Evolutionary conservation across 1,139 yeast species (phyloP).

Genomic region (Kodamaea suecica): DNA sequence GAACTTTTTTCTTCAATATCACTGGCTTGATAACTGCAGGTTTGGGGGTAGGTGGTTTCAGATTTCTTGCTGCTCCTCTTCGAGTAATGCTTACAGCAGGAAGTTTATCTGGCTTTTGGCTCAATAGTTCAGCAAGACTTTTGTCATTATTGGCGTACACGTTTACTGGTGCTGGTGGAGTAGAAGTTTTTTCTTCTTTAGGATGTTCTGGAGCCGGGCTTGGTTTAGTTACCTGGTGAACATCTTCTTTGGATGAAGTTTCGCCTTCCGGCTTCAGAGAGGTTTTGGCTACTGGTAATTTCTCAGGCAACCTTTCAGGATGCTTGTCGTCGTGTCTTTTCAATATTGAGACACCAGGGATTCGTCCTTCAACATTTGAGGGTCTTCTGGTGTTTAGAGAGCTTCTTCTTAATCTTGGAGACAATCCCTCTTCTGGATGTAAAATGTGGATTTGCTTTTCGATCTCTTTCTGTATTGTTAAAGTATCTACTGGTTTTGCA

Average conservation of each 20-base stretch:
- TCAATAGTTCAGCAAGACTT: slow-evolving; percentile 41
- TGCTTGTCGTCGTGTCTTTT: slow-evolving; percentile 7
- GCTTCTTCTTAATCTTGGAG: slow-evolving; percentile 16
- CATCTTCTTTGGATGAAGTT: slow-evolving; percentile 1
- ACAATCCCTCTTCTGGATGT: slow-evolving; percentile 12
- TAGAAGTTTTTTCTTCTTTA: slow-evolving; percentile 4
- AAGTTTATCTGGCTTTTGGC: slow-evolving; percentile 16
- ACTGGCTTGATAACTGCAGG: slow-evolving; percentile 31
- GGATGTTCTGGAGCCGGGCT: slow-evolving; percentile 1
- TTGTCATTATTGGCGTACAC: slow-evolving; percentile 18
- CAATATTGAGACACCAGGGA: slow-evolving; percentile 20
- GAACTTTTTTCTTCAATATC: slow-evolving; percentile 38
- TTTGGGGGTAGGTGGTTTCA: slow-evolving; percentile 24
- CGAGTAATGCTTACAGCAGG: slow-evolving; percentile 1
- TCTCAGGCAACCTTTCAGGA: not conserved
- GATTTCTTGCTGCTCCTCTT: slow-evolving; percentile 17
- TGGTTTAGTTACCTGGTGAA: slow-evolving; percentile 1
- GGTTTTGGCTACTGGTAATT: too few relatives aligned
- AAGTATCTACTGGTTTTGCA: slow-evolving; percentile 46
- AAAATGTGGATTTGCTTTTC: slow-evolving; percentile 37
- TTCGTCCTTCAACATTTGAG: slow-evolving; percentile 15
- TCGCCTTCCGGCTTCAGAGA: too few relatives aligned
- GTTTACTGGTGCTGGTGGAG: slow-evolving; percentile 14
- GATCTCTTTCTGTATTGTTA: slow-evolving; percentile 40
- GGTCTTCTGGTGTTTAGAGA: slow-evolving; percentile 14